A percentile compares a stretch with the other conserved stretches of the same genome.
phyloP scores from a whole-genome alignment of 495 filamentous ascomycete species.

The Neurospora sp. region DNA sequence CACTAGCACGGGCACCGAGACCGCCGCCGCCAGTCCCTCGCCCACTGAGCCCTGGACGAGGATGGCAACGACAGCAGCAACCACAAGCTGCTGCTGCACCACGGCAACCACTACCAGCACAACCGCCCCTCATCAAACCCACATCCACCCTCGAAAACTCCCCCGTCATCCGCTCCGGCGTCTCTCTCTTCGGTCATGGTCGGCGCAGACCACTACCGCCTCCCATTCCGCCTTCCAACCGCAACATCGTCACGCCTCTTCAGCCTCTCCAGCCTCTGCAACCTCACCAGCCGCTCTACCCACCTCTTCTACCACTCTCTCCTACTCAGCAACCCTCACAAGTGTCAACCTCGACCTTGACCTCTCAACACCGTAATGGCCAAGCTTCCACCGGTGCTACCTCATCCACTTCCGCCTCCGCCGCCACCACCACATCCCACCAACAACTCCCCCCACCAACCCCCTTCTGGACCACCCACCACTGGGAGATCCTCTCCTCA shows the following conservation, averaged over 20 bases:
- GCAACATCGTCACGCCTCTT: background rate
- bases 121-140: background rate
- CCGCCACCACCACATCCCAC: background rate
- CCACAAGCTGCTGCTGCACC: background rate
- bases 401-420: background rate
- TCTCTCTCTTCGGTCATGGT: background rate
- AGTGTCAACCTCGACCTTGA: background rate
- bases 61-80: background rate
- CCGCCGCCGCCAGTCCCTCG: background rate
- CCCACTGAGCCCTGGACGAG: background rate
- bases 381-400: background rate
- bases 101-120: background rate
- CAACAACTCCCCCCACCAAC: background rate
- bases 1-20: background rate
- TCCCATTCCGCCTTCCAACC: background rate
- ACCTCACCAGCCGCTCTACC: background rate
- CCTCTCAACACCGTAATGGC: background rate
- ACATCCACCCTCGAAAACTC: background rate
- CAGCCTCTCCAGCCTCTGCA: background rate
- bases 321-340: background rate
- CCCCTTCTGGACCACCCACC: slow-evolving; percentile 27
- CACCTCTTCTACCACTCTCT: background rate
- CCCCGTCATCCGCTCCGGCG: background rate
- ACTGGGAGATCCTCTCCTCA: slow-evolving; percentile 34
- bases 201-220: background rate